Base-by-base conservation (phyloP, 2,329 filamentous ascomycete genomes). In the Alternaria rosae region DNA sequence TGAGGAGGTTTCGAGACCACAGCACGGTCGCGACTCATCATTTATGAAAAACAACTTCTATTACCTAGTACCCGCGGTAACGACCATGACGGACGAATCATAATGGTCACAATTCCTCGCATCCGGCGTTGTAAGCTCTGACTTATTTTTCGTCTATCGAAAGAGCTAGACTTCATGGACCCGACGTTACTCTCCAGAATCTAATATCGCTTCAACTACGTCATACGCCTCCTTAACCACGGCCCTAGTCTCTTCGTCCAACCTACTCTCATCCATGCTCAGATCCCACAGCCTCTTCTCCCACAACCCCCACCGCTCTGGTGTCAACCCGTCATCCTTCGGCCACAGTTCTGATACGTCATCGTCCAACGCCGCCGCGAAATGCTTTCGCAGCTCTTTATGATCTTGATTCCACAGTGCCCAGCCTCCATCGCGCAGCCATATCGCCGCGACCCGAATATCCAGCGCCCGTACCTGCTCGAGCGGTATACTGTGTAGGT, bases 281-380 rank as follows among this genome's bases (percentile, higher is more conserved):
- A 56, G n/a, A 35, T 2, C 44, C 6, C 38, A 32, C 20, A 61
- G 44, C 15, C 58, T 47, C 17, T 61, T 26, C 21, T 51, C 23
- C 52, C 58, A 61, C 13, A 56, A 17, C 9, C 23, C 32, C 58
- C 52, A 61, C 35, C 58, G 52, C 15, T 56, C 44, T 21, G 23
- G 35, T 9, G 45, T 61, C 26, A 61, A 15, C 21, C 57, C 58
- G 10, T 50, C 52, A 1, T 44, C 25, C 6, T 25, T 45, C 35
- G 52, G 35, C 58, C 58, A 61, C 17, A 56, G 17, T 1, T 52
- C 45, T 7, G 58, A 42, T 5, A 17, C 26, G 7, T 43, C 38
- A 26, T 55, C 38, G 21, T 55, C 25, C 10, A 61, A 10, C 0
- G 58, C 12, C 13, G 10, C 35, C 8, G 17, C 52, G 10, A 20